Base-by-base conservation (phyloP, 805 yeast species). In the Yarrowia deformans region DNA sequence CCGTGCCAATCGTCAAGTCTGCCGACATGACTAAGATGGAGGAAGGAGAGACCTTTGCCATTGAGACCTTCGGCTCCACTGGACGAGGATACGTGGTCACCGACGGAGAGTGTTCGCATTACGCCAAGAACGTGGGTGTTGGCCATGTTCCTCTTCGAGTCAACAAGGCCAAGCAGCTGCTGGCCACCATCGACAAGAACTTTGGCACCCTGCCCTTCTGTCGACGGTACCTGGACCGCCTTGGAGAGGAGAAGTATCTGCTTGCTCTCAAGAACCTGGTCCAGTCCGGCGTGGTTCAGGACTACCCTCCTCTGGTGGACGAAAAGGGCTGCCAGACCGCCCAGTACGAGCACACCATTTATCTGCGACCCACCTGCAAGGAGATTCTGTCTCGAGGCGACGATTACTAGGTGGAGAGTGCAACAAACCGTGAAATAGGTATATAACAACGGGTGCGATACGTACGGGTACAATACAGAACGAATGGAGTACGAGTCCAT, bases 141-240 rank as follows among this genome's bases (percentile, higher is more conserved):
- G 79, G 81, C 29, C 77, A 75, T 74, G 81, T 86, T 7, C 86
- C 90, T 5, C 76, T 90, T 14, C 80, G 88, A 71, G 75, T 88
- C 70, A 87, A 85, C 72, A 84, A 88, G 73, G 94, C 98, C 34
- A 89, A 87, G 77, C 82, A 84, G 54, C 81, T 95, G 72, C 80
- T 92, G 71, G 81, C 83, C 61, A 83, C 88, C 13, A 95, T 95
- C 74, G 88, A 92, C 76, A 82, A 84, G 69, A 87, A 90, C 74
- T 95, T 95, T 76, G 98, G 98, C 54, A 92, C 98, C 0, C 83
- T 95, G 73, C 98, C 99, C 3, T 95, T 93, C 87, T 95, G 99
- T 81, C 89, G 98, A 74, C 84, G 99, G 75, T 95, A 95, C 77
- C 82, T 95, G 77, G 99, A 95, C 77, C 85, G 96, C 72, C 75